Evolutionary conservation across 1,284 basidiomycete genomes (phyloP).

Genomic region (Puccinia sorghi): DNA sequence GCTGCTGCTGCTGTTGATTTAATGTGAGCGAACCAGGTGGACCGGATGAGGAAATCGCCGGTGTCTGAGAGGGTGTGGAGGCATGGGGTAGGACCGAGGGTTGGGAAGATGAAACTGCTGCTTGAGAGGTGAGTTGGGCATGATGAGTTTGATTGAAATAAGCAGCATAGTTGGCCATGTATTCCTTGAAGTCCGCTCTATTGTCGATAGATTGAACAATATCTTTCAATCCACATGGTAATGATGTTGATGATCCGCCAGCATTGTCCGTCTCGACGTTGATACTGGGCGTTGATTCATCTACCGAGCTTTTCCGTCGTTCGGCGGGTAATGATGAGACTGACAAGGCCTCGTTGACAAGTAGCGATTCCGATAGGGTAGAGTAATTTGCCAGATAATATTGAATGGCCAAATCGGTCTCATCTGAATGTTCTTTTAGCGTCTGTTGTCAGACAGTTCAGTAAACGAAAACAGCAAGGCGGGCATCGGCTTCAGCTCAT

Average conservation of each 20-base stretch:
- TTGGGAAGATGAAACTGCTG: conserved; percentile 22
- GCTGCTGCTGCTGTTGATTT: conserved; percentile 12
- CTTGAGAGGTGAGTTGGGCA: conserved; percentile 20
- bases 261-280: conserved; percentile 22
- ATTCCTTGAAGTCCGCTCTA: conserved; percentile 87
- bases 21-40: conserved; percentile 23
- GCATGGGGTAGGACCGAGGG: conserved; percentile 42
- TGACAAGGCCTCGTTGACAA: conserved; percentile 82
- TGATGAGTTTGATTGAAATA: conserved; percentile 47
- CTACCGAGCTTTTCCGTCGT: conserved; percentile 63
- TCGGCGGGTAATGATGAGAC: conserved; percentile 65
- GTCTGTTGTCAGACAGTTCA: conserved; percentile 62
- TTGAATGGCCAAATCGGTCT: conserved; percentile 93
- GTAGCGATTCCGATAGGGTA: conserved; percentile 86
- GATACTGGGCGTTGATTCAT: conserved; percentile 56
- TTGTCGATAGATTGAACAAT: conserved; percentile 91
- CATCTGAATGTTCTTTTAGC: conserved; percentile 93
- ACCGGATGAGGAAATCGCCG: conserved; percentile 2
- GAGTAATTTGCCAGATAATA: conserved; percentile 94
- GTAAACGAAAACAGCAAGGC: conserved; percentile 9
- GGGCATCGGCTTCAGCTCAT: background rate
- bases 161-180: conserved; percentile 92
- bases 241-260: conserved; percentile 57
- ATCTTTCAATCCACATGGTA: conserved; percentile 73
- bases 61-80: conserved; percentile 53